Base-by-base conservation (phyloP, 1,139 yeast genomes). In the Lodderomyces margitis region DNA sequence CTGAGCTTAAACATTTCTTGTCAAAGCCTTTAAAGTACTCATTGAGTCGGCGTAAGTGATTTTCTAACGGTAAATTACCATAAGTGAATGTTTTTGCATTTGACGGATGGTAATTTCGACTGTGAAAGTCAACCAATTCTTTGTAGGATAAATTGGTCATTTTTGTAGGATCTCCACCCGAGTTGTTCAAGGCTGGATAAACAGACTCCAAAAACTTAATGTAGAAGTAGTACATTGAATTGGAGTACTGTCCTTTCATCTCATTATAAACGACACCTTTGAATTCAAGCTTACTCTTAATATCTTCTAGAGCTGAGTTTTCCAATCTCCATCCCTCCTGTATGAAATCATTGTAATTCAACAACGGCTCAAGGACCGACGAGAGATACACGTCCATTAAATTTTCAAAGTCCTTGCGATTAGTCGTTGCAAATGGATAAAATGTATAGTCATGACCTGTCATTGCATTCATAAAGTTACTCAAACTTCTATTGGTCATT, bases 321-420 rank as follows among this genome's bases (percentile, higher is more conserved):
- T 92, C 99, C 36, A 94, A 68, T 59, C 99, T 79, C 99, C 99
- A 92, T 31, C 99, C 99, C 66, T 92, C 99, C 66, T 94, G 98
- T 50, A 77, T 74, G 57, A 92, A 92, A 62, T 94, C 98, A 42
- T 83, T 83, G 48, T 78, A 75, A 25, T 86, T 74, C 47, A 92
- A 67, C 39, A 87, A 62, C 5, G 99, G 98, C 52, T 81, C 83
- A 47, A 89, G 77, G 1, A 91, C 92, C 3, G 96, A 83, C 48
- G 92, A 95, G 40, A 91, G 70, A 58, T 94, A 92, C 7, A 92
- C 95, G 48, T 82, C 85, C 78, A 91, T 83, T 57, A 92, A 72
- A 56, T 92, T 94, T 31, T 76, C 76, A 60, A 78, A 92, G 60
- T 92, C 99, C 45, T 78, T 79, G 34, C 66, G 63, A 58, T 92